A percentile compares a stretch with the other conserved stretches of the same genome.
Evolutionary conservation across 345 rosid species (phyloP).

Genomic region (Pseudoturritis turrita): DNA sequence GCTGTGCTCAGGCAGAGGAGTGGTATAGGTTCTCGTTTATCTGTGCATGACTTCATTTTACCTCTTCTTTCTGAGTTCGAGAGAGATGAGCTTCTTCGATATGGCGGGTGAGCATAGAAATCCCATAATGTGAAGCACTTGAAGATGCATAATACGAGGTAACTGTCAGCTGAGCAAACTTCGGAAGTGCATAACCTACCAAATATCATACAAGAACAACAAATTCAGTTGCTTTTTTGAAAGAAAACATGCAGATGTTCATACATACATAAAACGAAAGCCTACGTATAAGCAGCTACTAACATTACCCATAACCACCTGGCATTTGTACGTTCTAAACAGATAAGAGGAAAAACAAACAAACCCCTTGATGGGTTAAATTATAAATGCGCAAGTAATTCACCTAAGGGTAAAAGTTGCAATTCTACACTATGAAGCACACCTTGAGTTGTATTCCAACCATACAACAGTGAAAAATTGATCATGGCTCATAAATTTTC

Average conservation of each 20-base stretch:
- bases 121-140: constrained; percentile 87
- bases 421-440: not conserved
- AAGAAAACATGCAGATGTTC: not conserved
- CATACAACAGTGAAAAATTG: not conserved
- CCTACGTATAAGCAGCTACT: not conserved
- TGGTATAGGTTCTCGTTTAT: not conserved
- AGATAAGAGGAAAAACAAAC: not conserved
- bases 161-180: constrained; percentile 76
- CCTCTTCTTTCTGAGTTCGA: constrained; percentile 40
- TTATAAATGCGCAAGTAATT: not conserved
- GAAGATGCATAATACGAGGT: constrained; percentile 90
- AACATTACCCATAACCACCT: constrained; percentile 1
- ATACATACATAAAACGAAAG: not conserved
- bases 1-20: constrained; percentile 4
- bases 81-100: constrained; percentile 61
- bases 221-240: constrained; percentile 9
- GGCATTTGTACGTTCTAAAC: not conserved
- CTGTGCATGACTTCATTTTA: constrained; percentile 31
- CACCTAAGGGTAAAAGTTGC: not conserved
- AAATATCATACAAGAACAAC: not conserved
- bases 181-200: constrained; percentile 78
- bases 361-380: not conserved
- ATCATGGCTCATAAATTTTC: not conserved
- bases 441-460: not conserved
- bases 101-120: constrained; percentile 72